Base-by-base conservation (phyloP, 2,329 filamentous ascomycete species). In the Emydomyces testavorans region DNA sequence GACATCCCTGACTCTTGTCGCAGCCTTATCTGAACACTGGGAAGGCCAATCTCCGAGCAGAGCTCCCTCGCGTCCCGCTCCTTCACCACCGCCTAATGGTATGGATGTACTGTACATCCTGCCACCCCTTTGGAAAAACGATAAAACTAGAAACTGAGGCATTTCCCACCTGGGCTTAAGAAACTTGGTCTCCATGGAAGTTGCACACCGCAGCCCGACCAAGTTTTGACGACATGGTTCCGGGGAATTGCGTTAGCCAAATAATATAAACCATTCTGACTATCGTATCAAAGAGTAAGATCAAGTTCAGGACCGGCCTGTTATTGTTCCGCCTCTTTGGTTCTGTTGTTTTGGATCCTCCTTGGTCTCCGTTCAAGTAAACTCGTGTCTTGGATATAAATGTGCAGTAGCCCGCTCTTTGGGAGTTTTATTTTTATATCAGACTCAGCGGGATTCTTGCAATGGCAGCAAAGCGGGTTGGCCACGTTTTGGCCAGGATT, bases 401-500 rank as follows among this genome's bases (percentile, higher is more conserved):
- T 29, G 1, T 16, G 21, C 21, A 16, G 42, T 29, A 6, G 21
- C 11, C 32, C 32, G 31, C 42, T 37, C 13, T 45, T 21, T 2
- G 16, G 3, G 40, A 42, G 24, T 11, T 20, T 44, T 13, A 18
- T 21, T 11, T 20, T 44, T 13, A 18, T 21, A 37, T 28, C 34
- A 46, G 26, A 5, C 23, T 13, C 23, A 28, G 16, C 20, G 11
- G 16, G 16, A 23, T 16, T 35, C 28, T 20, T 6, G 10, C 26
- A 47, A 52, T 52, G 50, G 41, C 46, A 21, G 29, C 50, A 16
- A 49, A 44, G 21, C 40, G 41, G 32, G 20, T 38, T 43, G 50
- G 50, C 20, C 50, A 46, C 3, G 7, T 40, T 11, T 16, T 52
- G 21, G 50, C 50, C 7, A 28, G 48, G 16, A 36, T 24, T 6